Evolutionary conservation across 1,284 basidiomycete species (phyloP).

Genomic region (Cryptococcus sp.): DNA sequence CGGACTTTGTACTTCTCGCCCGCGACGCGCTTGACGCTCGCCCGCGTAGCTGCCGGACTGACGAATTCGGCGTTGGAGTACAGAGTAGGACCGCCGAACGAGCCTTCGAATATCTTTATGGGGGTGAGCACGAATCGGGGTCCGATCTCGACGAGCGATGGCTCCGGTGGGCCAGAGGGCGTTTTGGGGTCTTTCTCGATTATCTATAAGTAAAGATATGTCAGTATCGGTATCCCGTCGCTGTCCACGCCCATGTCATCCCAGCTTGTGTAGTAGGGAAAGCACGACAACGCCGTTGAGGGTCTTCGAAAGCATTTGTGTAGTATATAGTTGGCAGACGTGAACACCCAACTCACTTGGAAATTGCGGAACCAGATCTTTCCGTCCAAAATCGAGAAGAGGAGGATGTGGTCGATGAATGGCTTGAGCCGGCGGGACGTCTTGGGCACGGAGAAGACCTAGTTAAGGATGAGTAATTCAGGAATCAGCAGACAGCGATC

Average conservation of each 20-base stretch:
- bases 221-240: constrained; percentile 39
- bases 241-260: background rate
- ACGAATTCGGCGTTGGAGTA: constrained; percentile 97
- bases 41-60: constrained; percentile 79
- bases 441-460: constrained; percentile 95
- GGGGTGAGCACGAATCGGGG: constrained; percentile 97
- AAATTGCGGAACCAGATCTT: constrained; percentile 99
- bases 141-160: constrained; percentile 87
- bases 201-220: constrained; percentile 48
- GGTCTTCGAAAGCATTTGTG: background rate
- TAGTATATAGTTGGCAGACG: background rate
- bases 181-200: constrained; percentile 65
- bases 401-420: constrained; percentile 96
- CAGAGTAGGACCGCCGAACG: constrained; percentile 90
- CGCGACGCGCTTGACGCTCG: constrained; percentile 68
- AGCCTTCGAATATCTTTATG: constrained; percentile 97
- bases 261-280: background rate
- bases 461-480: background rate
- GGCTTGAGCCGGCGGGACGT: constrained; percentile 89
- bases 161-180: constrained; percentile 57
- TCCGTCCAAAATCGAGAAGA: constrained; percentile 91
- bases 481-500: background rate
- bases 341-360: constrained; percentile 63
- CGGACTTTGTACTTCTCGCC: constrained; percentile 78
- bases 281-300: background rate